Base-by-base conservation (phyloP, 108 stramenopile genomes). In the Cyclotella choctawhatcheeana region DNA sequence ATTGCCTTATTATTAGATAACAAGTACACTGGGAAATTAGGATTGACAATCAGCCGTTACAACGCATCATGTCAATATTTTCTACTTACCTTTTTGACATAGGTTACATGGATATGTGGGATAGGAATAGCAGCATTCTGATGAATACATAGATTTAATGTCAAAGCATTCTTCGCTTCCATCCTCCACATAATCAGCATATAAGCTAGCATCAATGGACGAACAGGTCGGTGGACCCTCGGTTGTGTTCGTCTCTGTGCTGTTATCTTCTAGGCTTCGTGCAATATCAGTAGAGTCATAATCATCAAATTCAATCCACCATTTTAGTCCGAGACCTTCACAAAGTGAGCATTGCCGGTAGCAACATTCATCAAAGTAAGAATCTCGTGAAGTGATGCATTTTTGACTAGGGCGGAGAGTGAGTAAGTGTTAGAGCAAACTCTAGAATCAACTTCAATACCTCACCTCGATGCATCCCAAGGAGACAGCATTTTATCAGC, bases 231-330 rank as follows among this genome's bases (percentile, higher is more conserved):
- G 58, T 34, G 55, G 34, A 18, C 8, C 48, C 5, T 65, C 47
- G 12, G 47, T 26, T n/a, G 50, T 30, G 24, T 67, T 35, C 3
- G 31, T 35, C 1, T 34, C 65, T 20, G 17, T 30, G 5, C 14
- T 27, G 21, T 29, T 53, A 24, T 67, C 43, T 37, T 27, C 52
- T 0, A 52, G 63, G 21, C 34, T 32, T 10, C 50, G 32, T 40
- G 37, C 37, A 40, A 40, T 40, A 12, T 40, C 37, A 7, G 20
- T 45, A 6, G 35, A 58, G 5, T 58, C 56, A 16, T 30, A 18
- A 26, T 58, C 56, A 8, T 79, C 78, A 44, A 79, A 79, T 52
- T 79, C 78, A 21, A 79, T 51, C 78, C 78, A 79, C 78, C 78
- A 79, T 26, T 71, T 79, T 0, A 79, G 51, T 26, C 78, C 78